phyloP scores from a whole-genome alignment of 2,329 filamentous ascomycete species.

The Thelonectria rubi region DNA sequence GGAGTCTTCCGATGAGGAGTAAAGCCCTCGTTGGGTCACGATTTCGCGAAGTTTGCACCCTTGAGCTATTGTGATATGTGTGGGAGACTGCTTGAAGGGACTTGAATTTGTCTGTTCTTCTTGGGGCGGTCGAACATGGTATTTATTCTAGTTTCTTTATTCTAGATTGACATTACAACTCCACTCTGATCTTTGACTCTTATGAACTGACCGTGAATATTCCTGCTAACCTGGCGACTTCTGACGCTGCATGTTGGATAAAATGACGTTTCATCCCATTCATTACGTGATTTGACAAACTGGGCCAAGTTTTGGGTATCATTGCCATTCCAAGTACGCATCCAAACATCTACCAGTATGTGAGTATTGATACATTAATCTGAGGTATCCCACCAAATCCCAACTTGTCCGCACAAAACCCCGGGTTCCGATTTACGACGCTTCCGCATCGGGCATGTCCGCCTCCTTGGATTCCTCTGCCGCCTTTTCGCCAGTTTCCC shows the following conservation, averaged over 20 bases:
- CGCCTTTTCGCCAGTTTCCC: not conserved
- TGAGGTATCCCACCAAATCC: conserved; percentile 4
- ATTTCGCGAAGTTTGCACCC: conserved; percentile 2
- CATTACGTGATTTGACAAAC: not conserved
- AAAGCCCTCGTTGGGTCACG: conserved; percentile 25
- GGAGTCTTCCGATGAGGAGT: conserved; percentile 70
- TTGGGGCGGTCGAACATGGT: conserved; percentile 14
- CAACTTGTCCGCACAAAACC: not conserved
- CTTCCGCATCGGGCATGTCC: conserved; percentile 31
- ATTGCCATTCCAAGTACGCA: conserved; percentile 19
- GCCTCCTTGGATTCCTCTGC: conserved; percentile 27
- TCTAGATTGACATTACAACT: conserved; percentile 33
- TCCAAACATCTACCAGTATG: conserved; percentile 17
- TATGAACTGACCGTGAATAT: too few species aligned
- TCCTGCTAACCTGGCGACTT: too few species aligned
- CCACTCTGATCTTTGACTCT: conserved; percentile 21
- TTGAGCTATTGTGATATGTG: conserved; percentile 12
- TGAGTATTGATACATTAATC: conserved; percentile 13
- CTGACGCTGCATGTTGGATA: too few species aligned
- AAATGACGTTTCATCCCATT: not conserved
- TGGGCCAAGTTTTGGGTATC: conserved; percentile 27
- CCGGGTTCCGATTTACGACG: not conserved
- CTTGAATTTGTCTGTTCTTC: conserved; percentile 19
- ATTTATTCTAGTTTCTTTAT: conserved; percentile 27
- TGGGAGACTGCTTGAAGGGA: conserved; percentile 8